These are phyloP conservation scores for Rosa lucieae DNA, from an alignment of 306 rosid genomes.

Conservation along the genomic window DNA sequence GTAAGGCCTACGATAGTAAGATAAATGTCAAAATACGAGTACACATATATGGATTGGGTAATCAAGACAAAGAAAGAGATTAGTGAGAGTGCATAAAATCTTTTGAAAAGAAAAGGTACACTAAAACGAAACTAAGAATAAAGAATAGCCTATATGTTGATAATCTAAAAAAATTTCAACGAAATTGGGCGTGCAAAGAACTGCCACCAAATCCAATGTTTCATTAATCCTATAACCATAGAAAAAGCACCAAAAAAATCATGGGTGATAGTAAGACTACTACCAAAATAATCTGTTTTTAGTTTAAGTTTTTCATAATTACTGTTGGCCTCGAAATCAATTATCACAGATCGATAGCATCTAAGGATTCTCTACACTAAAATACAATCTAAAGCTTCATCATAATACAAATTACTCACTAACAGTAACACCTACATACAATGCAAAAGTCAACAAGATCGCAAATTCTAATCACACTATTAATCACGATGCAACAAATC, in stretches of 20 bases:
- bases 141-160: neutral
- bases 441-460: neutral
- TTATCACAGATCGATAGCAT: neutral
- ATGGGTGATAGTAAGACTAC: neutral
- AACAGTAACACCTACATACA: neutral
- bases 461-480: neutral
- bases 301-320: neutral
- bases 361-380: neutral
- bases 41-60: neutral
- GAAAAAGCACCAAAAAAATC: neutral
- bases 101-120: neutral
- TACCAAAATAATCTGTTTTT: neutral
- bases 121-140: neutral
- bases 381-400: neutral
- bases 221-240: neutral
- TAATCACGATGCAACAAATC: slow-evolving; percentile 4
- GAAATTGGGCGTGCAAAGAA: neutral
- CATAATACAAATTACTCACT: neutral
- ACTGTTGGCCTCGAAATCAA: neutral
- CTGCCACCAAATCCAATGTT: neutral
- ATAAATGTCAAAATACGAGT: neutral
- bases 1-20: slow-evolving; percentile 29
- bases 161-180: neutral
- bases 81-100: neutral
- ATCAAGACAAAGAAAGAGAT: neutral